Conservation (phyloP, 805 yeast species). For the Torulaspora franciscae region DNA sequence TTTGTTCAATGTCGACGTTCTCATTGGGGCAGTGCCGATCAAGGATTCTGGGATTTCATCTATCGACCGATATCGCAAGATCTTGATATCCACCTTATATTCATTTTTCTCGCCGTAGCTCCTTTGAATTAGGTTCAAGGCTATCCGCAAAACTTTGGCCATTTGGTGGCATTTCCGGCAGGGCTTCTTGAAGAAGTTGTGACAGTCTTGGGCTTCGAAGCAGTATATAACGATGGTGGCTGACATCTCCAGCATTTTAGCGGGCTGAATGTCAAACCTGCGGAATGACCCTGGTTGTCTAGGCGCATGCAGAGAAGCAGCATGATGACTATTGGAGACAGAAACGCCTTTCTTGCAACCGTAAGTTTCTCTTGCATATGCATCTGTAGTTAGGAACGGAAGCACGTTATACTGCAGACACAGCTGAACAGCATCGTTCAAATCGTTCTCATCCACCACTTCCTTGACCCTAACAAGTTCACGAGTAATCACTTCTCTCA, state of each 20-base stretch:
- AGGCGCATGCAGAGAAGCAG: background rate
- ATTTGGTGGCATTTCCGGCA: slow-evolving; percentile 23
- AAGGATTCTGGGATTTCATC: slow-evolving; percentile 21
- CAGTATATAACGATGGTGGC: slow-evolving; percentile 78
- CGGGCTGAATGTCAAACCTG: slow-evolving; percentile 79
- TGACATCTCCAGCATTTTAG: slow-evolving; percentile 62
- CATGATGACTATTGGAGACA: slow-evolving; percentile 12
- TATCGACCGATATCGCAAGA: slow-evolving; percentile 14
- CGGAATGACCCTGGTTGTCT: slow-evolving; percentile 69
- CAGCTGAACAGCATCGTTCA: slow-evolving; percentile 20
- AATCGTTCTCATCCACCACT: slow-evolving; percentile 27
- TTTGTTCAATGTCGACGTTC: slow-evolving; percentile 14
- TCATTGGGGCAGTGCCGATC: slow-evolving; percentile 27
- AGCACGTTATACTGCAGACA: slow-evolving; percentile 32
- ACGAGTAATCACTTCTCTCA: slow-evolving; percentile 9
- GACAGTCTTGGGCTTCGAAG: slow-evolving; percentile 40
- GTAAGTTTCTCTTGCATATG: slow-evolving; percentile 26
- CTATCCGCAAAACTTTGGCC: slow-evolving; percentile 41
- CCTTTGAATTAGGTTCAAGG: slow-evolving; percentile 36
- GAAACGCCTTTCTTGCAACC: slow-evolving; percentile 12
- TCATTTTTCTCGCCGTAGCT: slow-evolving; percentile 5
- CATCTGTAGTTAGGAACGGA: slow-evolving; percentile 42
- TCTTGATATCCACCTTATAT: slow-evolving; percentile 4
- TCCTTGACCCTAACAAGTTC: slow-evolving; percentile 7
- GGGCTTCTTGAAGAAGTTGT: slow-evolving; percentile 11